Evolutionary conservation across 2,329 filamentous ascomycete species (phyloP), one percentile per base, ranked within the genome.

Genomic region (Oidium heveae): DNA sequence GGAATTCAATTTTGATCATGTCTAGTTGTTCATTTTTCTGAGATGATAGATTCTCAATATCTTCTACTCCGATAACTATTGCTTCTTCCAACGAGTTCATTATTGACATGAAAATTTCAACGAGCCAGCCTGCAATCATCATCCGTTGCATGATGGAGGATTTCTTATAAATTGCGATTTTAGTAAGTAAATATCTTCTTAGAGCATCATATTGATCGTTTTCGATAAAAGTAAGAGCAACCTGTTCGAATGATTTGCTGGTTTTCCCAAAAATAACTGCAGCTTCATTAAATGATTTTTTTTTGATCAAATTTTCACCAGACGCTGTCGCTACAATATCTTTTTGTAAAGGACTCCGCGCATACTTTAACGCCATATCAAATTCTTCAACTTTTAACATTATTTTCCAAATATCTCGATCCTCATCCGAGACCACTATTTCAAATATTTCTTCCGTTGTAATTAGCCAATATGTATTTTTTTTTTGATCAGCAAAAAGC

Each of bases 391-490:
- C 76, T 62, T 84, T 77, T 56, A 95, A 74, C 78, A 96, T 84
- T 54, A 96, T 86, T 64, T 86, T 86, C 91, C 91, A 98, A 16
- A 96, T 79, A 65, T 96, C 85, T 60, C 91, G 74, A 60, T 88
- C 85, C 66, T 98, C 91, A 55, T 96, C 86, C 47, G 80, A 82
- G 13, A 89, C 82, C 13, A 91, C 84, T 56, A 98, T 82, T 68
- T 98, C 91, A 61, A 87, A 95, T 53, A 98, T 94, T 63, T 94
- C 87, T 55, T 85, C 76, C 0, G 78, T 76, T 0, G 89, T 96
- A 64, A 96, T 94, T 1, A 98, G 74, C 91, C 93, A 98, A 65
- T 89, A 95, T 0, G 91, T 98, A 63, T 89, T 93, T 71, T 95
- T 94, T 66, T 91, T 89, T 57, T 84, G 76, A 66, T 98, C 91